phyloP scores from a whole-genome alignment of 1,284 basidiomycete genomes.

The Malassezia yamatoensis region DNA sequence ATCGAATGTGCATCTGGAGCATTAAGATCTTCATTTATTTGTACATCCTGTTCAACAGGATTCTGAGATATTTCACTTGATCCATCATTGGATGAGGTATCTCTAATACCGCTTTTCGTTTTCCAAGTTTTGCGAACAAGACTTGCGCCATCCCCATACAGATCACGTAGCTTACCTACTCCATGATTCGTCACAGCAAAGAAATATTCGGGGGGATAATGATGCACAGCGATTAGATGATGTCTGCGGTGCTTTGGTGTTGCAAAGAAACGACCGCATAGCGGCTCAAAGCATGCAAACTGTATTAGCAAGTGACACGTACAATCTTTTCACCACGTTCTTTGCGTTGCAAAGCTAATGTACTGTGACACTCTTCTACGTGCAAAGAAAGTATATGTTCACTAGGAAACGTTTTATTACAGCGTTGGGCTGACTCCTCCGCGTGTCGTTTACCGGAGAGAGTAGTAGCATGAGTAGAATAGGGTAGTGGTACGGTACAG shows the following conservation, averaged over 20 bases:
- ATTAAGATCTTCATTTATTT: too few species aligned
- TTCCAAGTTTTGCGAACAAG: conserved; percentile 12
- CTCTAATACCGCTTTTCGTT: too few species aligned
- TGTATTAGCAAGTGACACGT: conserved; percentile 51
- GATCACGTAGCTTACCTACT: conserved; percentile 10
- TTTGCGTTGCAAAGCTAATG: conserved; percentile 61
- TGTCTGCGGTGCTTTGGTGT: conserved; percentile 67
- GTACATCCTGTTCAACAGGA: too few species aligned
- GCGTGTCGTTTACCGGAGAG: conserved; percentile 31
- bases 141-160: conserved; percentile 15
- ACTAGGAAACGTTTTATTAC: conserved; percentile 76
- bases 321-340: conserved; percentile 81
- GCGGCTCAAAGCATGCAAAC: conserved; percentile 68
- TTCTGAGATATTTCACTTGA: too few species aligned
- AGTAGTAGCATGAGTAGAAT: not conserved
- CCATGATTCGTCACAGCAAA: conserved; percentile 17
- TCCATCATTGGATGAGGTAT: too few species aligned
- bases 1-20: too few species aligned
- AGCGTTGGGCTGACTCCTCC: conserved; percentile 48
- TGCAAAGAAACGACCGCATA: conserved; percentile 58
- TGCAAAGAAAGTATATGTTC: conserved; percentile 68
- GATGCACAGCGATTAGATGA: conserved; percentile 70
- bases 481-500: conserved; percentile 52
- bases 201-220: conserved; percentile 61
- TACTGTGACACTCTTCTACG: conserved; percentile 75